Conservation (phyloP, 306 rosid species). For the Fagus sylvatica region DNA sequence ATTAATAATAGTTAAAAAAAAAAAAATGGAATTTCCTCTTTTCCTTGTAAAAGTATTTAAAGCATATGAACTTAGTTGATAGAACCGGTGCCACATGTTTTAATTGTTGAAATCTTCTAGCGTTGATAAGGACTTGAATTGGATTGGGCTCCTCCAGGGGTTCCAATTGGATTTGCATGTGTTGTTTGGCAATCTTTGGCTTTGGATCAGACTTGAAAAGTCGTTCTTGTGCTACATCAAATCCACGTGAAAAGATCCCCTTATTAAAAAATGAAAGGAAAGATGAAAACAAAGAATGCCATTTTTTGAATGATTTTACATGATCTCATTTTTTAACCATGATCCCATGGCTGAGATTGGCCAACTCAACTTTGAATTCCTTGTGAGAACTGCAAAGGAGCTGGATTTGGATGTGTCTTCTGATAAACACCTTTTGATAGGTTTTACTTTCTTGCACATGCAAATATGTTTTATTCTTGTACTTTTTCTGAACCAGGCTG, state of each 20-base stretch:
- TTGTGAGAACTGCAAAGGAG: not conserved
- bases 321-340: not conserved
- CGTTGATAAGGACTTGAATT: not conserved
- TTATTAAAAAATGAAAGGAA: not conserved
- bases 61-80: not conserved
- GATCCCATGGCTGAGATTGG: not conserved
- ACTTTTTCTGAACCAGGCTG: slow-evolving; percentile 43
- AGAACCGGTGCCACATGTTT: not conserved
- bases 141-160: not conserved
- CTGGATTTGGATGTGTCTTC: not conserved
- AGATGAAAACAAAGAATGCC: not conserved
- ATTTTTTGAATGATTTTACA: not conserved
- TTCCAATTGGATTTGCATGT: not conserved
- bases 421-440: not conserved
- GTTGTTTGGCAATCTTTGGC: not conserved
- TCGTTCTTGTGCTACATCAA: not conserved
- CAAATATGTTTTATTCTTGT: not conserved
- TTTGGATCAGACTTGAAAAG: not conserved
- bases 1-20: not conserved
- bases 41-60: not conserved
- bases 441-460: not conserved
- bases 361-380: slow-evolving; percentile 1
- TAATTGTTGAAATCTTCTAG: not conserved
- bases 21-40: not conserved
- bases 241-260: not conserved